Base-by-base conservation (phyloP, 1,284 basidiomycete species). In the Rhodotorula sp. region DNA sequence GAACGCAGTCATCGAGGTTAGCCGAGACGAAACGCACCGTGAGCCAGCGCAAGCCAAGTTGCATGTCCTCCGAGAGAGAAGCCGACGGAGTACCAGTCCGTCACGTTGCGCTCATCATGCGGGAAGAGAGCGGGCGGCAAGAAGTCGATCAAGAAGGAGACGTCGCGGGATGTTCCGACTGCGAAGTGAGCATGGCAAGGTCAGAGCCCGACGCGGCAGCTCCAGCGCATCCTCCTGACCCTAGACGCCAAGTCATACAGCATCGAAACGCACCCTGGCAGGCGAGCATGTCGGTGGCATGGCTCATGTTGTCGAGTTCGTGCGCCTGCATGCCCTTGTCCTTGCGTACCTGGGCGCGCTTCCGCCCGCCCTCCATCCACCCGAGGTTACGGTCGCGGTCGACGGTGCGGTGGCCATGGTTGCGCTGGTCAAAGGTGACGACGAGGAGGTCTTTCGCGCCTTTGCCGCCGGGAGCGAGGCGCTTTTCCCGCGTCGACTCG, bases 131-230 rank as follows among this genome's bases (percentile, higher is more conserved):
- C 90, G 1, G 87, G 79, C 0, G 89, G 86, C 4, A 95, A 82
- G 77, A 91, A 89, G 78, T 93, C 90, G 71, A 94, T 88, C 67
- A 95, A 79, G 80, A 89, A 88, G 0, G 88, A 88, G 13, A 91
- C 85, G 77, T 95, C 93, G 57, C 84, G 82, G 5, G 87, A 87
- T 0, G 89, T 89, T 7, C 92, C 92, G 22, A 76, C 77, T 76
- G 61, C 4, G 48, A 3, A 2, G 32, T 15, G n/a, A 51, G 2
- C 8, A 17, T 3, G 24, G 13, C 22, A 13, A 8, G 34, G 54
- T 56, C 34, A 56, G 53, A n/a, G 39, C 39, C 13, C 19, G 11
- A 10, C 5, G 3, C 11, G 13, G 7, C 39, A 13, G 13, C 39
- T 13, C 39, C 39, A 15, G 39, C 11, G 13, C 39, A 44, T 6